Evolutionary conservation across 129 eudicot genomes (phyloP).

Genomic region (Pseudognaphalium luteoalbum): DNA sequence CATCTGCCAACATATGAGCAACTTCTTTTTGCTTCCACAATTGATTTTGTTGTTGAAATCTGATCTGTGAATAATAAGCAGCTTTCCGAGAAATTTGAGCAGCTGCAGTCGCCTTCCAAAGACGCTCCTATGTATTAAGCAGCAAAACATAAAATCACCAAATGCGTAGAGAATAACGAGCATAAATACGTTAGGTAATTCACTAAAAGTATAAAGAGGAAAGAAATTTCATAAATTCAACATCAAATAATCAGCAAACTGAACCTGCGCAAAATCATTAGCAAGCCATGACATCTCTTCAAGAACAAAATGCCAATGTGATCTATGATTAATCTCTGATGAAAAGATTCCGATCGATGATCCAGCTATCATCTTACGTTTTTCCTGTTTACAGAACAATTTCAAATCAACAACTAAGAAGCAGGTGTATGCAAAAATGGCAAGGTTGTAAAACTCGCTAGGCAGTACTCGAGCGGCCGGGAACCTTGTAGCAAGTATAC

Average conservation of each 20-base stretch:
- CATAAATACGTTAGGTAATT: neutral
- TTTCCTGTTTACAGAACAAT: conserved; percentile 56
- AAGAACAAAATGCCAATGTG: conserved; percentile 91
- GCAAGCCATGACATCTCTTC: conserved; percentile 98
- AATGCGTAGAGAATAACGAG: conserved; percentile 1
- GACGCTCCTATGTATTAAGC: conserved; percentile 61
- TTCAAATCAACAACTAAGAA: conserved; percentile 23
- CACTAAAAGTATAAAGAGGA: neutral
- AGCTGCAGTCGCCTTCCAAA: conserved; percentile 85
- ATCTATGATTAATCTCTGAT: conserved; percentile 39
- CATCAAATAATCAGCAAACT: conserved; percentile 1
- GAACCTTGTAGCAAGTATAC: too few relatives aligned
- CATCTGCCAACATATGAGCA: conserved; percentile 65
- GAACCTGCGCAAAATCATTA: conserved; percentile 98
- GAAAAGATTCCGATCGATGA: conserved; percentile 45
- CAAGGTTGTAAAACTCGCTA: too few relatives aligned
- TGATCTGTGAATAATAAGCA: conserved; percentile 54
- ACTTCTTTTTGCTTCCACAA: conserved; percentile 51
- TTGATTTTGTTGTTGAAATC: conserved; percentile 43
- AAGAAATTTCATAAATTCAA: conserved; percentile 1
- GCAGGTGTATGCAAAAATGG: neutral
- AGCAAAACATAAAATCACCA: conserved; percentile 15
- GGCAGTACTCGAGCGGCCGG: too few relatives aligned
- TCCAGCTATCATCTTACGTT: conserved; percentile 81
- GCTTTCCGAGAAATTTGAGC: conserved; percentile 61